Conservation (phyloP, 495 filamentous ascomycete genomes). For the Penicillium robsamsonii region DNA sequence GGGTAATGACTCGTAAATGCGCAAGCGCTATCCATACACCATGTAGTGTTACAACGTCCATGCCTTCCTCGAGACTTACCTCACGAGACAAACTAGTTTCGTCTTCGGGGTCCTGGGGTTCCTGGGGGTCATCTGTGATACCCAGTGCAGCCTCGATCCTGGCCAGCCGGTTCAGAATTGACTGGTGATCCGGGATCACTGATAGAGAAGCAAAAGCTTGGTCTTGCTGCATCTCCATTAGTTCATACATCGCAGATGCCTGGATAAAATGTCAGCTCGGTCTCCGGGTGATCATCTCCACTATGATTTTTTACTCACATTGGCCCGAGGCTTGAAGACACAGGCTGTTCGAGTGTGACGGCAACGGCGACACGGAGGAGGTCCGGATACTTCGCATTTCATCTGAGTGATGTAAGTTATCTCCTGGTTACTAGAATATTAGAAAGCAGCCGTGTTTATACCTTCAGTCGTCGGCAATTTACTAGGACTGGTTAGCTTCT, state of each 20-base stretch:
- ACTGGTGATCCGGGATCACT: slow-evolving; percentile 18
- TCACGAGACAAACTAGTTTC: background rate
- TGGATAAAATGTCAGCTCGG: slow-evolving; percentile 10
- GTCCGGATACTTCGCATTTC: slow-evolving; percentile 43
- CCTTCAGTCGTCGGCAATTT: slow-evolving; percentile 43
- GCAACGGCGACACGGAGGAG: slow-evolving; percentile 39
- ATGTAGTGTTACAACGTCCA: slow-evolving; percentile 19
- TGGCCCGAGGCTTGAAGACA: slow-evolving; percentile 42
- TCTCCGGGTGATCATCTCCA: background rate
- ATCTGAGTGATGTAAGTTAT: slow-evolving; percentile 25
- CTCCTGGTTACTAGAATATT: background rate
- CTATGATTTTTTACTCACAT: slow-evolving; percentile 25
- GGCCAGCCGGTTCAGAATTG: slow-evolving; percentile 38
- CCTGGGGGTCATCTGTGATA: slow-evolving; percentile 18
- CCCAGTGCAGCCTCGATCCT: slow-evolving; percentile 38
- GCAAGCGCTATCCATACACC: slow-evolving; percentile 32
- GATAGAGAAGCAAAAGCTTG: slow-evolving; percentile 3
- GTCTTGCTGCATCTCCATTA: slow-evolving; percentile 14
- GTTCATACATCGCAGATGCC: slow-evolving; percentile 35
- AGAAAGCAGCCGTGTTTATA: slow-evolving; percentile 4
- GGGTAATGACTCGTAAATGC: slow-evolving; percentile 31
- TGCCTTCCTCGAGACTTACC: slow-evolving; percentile 13
- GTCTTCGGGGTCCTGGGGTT: background rate
- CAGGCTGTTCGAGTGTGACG: slow-evolving; percentile 32
- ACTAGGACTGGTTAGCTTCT: slow-evolving; percentile 27